A percentile compares a stretch with the other conserved stretches of the same genome.
Evolutionary conservation across 78 protist species (phyloP).

Genomic region (Dictyostelium purpureum): DNA sequence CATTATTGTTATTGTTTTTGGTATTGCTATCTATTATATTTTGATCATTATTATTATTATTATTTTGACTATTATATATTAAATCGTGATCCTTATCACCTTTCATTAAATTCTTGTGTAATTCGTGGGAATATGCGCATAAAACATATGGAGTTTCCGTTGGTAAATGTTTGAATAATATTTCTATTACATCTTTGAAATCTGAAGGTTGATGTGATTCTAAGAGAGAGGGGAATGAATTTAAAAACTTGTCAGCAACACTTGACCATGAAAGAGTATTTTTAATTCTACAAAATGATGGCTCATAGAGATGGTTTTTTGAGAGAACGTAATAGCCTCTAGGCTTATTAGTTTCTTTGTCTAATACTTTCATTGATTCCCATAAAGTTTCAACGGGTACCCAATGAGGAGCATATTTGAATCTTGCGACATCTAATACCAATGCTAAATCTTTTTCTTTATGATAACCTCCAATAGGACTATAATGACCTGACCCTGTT

Average conservation of each 20-base stretch:
- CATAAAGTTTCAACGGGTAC: slow-evolving; percentile 71
- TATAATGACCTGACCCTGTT: slow-evolving; percentile 91
- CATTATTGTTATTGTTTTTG: not conserved
- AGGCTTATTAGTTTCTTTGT: slow-evolving; percentile 34
- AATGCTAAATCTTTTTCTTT: slow-evolving; percentile 76
- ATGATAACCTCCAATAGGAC: slow-evolving; percentile 91
- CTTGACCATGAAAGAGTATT: slow-evolving; percentile 56
- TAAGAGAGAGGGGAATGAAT: not conserved
- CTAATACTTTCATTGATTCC: slow-evolving; percentile 59
- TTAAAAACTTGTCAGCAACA: slow-evolving; percentile 31
- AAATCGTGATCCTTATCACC: slow-evolving; percentile 1
- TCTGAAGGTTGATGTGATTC: not conserved
- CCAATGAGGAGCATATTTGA: slow-evolving; percentile 94
- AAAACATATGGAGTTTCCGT: slow-evolving; percentile 35
- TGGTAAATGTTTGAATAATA: slow-evolving; percentile 10
- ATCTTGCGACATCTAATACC: slow-evolving; percentile 92
- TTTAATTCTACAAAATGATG: slow-evolving; percentile 29
- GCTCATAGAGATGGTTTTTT: slow-evolving; percentile 4
- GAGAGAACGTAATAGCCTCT: slow-evolving; percentile 49
- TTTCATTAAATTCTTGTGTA: slow-evolving; percentile 1
- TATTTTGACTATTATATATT: not conserved
- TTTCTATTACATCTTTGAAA: not conserved
- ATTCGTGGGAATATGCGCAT: slow-evolving; percentile 59
- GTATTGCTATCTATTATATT: too few relatives aligned
- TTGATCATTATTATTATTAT: not conserved